Evolutionary conservation across 805 yeast genomes (phyloP), one percentile per base, ranked within the genome.

Genomic region (Phaffomyces antillensis): DNA sequence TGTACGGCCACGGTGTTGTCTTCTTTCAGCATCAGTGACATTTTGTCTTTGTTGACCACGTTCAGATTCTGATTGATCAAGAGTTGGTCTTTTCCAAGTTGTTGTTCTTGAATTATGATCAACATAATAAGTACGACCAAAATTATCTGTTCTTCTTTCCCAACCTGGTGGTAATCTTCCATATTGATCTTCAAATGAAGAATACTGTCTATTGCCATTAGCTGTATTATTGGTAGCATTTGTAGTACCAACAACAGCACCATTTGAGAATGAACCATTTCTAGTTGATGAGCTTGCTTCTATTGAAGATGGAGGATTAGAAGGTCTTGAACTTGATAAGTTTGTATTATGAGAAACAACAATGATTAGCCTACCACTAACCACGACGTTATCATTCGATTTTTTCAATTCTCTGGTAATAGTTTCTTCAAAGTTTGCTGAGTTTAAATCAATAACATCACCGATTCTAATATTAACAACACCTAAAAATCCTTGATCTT

Each of bases 111-210:
- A 86, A 65, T 91, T 89, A 68, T 93, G 99, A 67, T 93, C 99
- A 33, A 93, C 99, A 62, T 91, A 93, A 67, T 93, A 93, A 1
- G 98, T 91, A 61, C 99, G 79, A 26, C 99, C 99, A 59, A 89
- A 86, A 64, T 89, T 88, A 65, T 93, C 99, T 1, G 98, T 90
- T 67, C 99, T 79, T 56, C 99, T 81, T 66, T 93, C 99, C 98
- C 99, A 93, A 5, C 99, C 99, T 7, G 96, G 88, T 4, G 99
- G 99, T 54, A 93, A 73, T 61, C 96, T 76, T 37, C 99, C 99
- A 57, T 81, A 79, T 64, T 91, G 98, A 67, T 93, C 99, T 67
- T 93, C 99, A 63, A 93, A 93, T 2, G 98, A 87, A 6, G 96
- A 86, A 56, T 82, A 83, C 59, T 83, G 95, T 58, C 89, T 77